Percentiles rank a stretch among this genome's conserved stretches.
phyloP scores from a whole-genome alignment of 2,329 filamentous ascomycete genomes.

The Colletotrichum destructivum region DNA sequence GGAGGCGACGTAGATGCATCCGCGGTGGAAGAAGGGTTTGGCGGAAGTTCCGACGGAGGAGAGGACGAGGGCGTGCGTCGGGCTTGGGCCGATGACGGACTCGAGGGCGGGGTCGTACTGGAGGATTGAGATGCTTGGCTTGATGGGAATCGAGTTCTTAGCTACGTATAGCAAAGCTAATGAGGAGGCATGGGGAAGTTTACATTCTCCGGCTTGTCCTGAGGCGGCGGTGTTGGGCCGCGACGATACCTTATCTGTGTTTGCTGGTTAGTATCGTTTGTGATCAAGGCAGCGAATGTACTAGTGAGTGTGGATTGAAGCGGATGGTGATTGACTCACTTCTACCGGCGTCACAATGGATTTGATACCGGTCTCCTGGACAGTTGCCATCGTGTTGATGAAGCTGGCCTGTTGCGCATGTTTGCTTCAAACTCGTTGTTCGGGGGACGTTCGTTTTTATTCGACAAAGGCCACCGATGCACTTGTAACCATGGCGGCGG shows the following conservation, averaged over 20 bases:
- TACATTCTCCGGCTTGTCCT: constrained; percentile 9
- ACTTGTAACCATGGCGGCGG: not conserved
- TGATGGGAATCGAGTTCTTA: not conserved
- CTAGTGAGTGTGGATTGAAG: not conserved
- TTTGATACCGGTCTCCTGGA: constrained; percentile 21
- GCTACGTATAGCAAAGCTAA: not conserved
- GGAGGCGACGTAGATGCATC: constrained; percentile 58
- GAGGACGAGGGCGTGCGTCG: constrained; percentile 58
- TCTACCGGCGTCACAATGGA: constrained; percentile 20
- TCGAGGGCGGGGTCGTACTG: constrained; percentile 56
- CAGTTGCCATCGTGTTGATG: constrained; percentile 15
- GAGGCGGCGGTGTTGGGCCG: constrained; percentile 1
- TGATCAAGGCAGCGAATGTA: not conserved
- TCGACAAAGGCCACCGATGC: not conserved
- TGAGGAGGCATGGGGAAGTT: not conserved
- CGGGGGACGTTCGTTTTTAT: not conserved
- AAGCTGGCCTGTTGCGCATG: constrained; percentile 4
- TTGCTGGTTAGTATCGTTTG: not conserved
- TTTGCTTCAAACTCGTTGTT: not conserved
- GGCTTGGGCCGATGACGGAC: constrained; percentile 51
- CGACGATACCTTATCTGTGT: constrained; percentile 33
- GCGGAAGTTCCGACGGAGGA: constrained; percentile 56
- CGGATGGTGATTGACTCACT: constrained; percentile 5
- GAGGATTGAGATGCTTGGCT: constrained; percentile 49
- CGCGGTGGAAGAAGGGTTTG: constrained; percentile 63